Base-by-base conservation (phyloP, 345 rosid genomes). In the Hypericum perforatum region DNA sequence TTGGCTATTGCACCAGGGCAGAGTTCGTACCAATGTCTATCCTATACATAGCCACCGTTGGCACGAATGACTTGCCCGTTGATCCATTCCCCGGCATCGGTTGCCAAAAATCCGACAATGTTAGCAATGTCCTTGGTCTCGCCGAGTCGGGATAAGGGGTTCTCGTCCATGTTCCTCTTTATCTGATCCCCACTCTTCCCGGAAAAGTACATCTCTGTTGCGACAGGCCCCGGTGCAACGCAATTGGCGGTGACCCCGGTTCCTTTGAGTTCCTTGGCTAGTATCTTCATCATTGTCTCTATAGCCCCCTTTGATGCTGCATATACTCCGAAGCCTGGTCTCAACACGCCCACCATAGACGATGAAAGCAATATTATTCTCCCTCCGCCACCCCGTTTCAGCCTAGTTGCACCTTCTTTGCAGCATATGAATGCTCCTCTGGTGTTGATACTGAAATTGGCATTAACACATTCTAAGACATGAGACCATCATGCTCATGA, bases 221-320 rank as follows among this genome's bases (percentile, higher is more conserved):
- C 73, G 11, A 58, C 29, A 1, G 70, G 78, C 22, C 78, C 78
- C 6, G 75, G 75, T 4, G 70, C 78, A 11, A 70, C 60, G 6
- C 75, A 70, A 13, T 74, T 74, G 9, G 55, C 70, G 7, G 78
- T 74, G 13, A 74, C 70, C 42, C 60, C 53, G 10, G 70, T 67
- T 15, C 78, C 75, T 37, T 70, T 63, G 11, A 74, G 68, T 38
- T 74, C 75, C 57, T 74, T 70, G 0, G 65, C 75, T 0, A 66
- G 62, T 37, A 70, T 57, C 64, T 56, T 70, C n/a, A 58, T 22
- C 65, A 67, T 60, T 9, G 63, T 52, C 62, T 74, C 78, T 7
- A 63, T 70, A 3, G 75, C 78, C 14, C 70, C 70, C 51, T 74
- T 74, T 0, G 78, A 63, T 9, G 78, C 75, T 10, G 70, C 44